phyloP scores from a whole-genome alignment of 208 protist genomes.

The Trypanosoma lewisi region DNA sequence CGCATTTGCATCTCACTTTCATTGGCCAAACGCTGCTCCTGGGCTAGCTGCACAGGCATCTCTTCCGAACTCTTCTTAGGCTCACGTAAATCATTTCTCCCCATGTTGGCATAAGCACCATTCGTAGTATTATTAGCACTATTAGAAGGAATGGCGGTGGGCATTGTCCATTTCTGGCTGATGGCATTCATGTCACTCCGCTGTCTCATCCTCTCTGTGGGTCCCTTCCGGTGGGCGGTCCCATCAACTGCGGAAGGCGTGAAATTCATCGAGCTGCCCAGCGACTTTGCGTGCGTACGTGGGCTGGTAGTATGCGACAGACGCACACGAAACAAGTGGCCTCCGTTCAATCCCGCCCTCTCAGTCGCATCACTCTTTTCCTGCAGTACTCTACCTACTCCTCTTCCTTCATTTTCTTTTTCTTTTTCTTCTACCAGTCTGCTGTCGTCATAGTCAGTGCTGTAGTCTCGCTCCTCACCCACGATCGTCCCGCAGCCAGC shows the following conservation, averaged over 20 bases:
- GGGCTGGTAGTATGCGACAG: background rate
- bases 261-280: background rate
- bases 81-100: conserved; percentile 6
- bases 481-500: background rate
- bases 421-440: background rate
- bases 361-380: background rate
- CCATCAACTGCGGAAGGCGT: background rate
- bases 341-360: background rate
- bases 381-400: no score
- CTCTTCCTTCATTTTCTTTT: background rate
- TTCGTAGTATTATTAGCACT: no score
- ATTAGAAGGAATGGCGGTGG: no score
- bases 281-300: background rate
- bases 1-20: background rate
- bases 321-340: conserved; percentile 19
- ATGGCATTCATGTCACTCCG: background rate
- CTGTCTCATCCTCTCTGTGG: conserved; percentile 15
- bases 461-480: background rate
- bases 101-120: no score
- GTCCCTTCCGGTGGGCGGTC: background rate
- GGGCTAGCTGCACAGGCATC: background rate
- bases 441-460: background rate
- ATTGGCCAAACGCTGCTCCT: conserved; percentile 5
- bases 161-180: background rate
- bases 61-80: conserved; percentile 17